Evolutionary conservation across 2,329 filamentous ascomycete genomes (phyloP), one percentile per base, ranked within the genome.

Genomic region (Neopestalotiopsis clavispora): DNA sequence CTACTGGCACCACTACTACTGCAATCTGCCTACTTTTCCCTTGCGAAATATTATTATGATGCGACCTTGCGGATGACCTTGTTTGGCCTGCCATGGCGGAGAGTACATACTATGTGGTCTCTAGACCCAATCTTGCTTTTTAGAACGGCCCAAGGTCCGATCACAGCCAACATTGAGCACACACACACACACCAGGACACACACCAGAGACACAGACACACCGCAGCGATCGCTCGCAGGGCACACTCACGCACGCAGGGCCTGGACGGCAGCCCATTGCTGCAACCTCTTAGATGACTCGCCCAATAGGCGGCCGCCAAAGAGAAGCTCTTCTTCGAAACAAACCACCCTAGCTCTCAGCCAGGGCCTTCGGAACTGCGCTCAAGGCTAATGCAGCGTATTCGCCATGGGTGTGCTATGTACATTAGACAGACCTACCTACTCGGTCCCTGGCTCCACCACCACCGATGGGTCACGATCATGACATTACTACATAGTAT

Each of bases 151-250:
- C 42, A 49, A 56, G 49, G 63, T 66, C 63, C 65, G 57, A 28
- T 67, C 65, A 60, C 57, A 42, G 13, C 56, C 45, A 52, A 20
- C 45, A 52, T 17, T 14, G 13, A 13, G n/a, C 45, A 23, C 45
- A 23, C 17, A 52, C 45, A 9, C 17, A n/a, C 45, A n/a, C 17
- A 52, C 45, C 9, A 28, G 23, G 23, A 28, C 23, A 28, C 23
- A 28, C 23, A 28, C 23, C 23, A 28, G 23, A 28, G 23, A 28
- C 45, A 52, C 45, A 52, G 68, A 67, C 68, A 67, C 69, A 67
- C 68, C 58, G 66, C 66, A 69, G 66, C 66, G 63, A 69, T 70
- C 63, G 66, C 66, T 68, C 64, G 68, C 61, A 63, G 56, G 23
- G 59, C 62, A 62, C 5, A 65, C 45, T n/a, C 17, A n/a, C 45